A percentile compares a stretch with the other conserved stretches of the same genome.
Conservation (phyloP, 2,329 filamentous ascomycete species). For the Elsinoe batatas region DNA sequence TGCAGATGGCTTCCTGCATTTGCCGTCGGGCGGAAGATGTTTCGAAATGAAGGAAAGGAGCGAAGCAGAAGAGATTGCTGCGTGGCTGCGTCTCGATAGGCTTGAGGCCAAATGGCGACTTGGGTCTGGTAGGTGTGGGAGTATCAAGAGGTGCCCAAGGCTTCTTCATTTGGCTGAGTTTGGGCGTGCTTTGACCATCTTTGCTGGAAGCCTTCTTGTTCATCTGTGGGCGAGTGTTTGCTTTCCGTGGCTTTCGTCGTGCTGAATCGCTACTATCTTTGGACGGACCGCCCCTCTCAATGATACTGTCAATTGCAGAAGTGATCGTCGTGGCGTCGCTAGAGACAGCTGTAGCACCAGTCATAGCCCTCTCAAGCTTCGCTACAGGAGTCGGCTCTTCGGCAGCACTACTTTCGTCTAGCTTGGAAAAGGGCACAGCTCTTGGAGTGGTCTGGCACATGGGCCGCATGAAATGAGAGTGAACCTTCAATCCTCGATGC, state of each 20-base stretch:
- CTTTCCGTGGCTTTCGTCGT: slow-evolving; percentile 6
- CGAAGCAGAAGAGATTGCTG: slow-evolving; percentile 39
- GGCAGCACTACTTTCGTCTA: neutral
- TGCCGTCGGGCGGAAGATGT: slow-evolving; percentile 38
- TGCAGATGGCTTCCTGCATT: slow-evolving; percentile 47
- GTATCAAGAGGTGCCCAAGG: neutral
- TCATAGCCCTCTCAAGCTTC: neutral
- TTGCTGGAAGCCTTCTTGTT: slow-evolving; percentile 5
- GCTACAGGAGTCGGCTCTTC: neutral
- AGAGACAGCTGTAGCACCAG: slow-evolving; percentile 2
- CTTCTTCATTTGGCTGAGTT: neutral
- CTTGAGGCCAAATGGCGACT: slow-evolving; percentile 1
- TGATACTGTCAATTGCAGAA: slow-evolving; percentile 3
- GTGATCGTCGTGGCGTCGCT: slow-evolving; percentile 1
- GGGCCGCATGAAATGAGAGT: slow-evolving; percentile 54
- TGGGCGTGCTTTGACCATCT: slow-evolving; percentile 8
- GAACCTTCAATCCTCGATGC: slow-evolving; percentile 47
- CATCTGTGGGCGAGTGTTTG: slow-evolving; percentile 6
- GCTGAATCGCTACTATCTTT: neutral
- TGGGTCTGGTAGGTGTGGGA: neutral
- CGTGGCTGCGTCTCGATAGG: neutral
- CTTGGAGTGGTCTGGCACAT: slow-evolving; percentile 42
- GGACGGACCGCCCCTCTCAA: neutral
- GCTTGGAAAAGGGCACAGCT: neutral
- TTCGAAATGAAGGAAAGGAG: slow-evolving; percentile 59